Percentiles rank a stretch among this genome's conserved stretches.
These are phyloP conservation scores for Maudiozyma turicensis DNA, from an alignment of 805 yeast species.

Conservation along the genomic window DNA sequence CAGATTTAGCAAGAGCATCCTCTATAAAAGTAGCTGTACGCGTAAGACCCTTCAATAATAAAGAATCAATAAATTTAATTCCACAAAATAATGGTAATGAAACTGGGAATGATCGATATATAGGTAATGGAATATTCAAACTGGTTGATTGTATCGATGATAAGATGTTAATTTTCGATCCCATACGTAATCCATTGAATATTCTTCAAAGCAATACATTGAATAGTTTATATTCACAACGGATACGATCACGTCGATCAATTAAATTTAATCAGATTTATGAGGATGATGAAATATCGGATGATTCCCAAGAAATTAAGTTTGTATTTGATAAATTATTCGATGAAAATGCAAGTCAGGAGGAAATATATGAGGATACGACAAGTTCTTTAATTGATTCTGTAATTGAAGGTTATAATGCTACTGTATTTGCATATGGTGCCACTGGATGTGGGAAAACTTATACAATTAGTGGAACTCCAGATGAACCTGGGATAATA, in stretches of 20 bases:
- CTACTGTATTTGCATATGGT: constrained; percentile 92
- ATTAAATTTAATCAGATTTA: background rate
- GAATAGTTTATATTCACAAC: constrained; percentile 22
- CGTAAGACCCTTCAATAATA: constrained; percentile 68
- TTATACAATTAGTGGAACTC: constrained; percentile 74
- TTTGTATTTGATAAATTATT: constrained; percentile 78
- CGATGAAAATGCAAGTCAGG: constrained; percentile 55
- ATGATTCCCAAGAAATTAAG: constrained; percentile 43
- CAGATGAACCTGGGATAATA: constrained; percentile 67
- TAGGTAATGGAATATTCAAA: constrained; percentile 47
- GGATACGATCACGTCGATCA: background rate
- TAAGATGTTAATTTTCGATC: constrained; percentile 79
- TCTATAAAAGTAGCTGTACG: constrained; percentile 72
- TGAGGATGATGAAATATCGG: background rate
- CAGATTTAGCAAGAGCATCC: constrained; percentile 31
- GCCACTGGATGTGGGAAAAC: constrained; percentile 99
- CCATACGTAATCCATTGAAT: constrained; percentile 52
- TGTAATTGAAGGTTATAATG: constrained; percentile 75
- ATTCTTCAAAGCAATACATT: constrained; percentile 22
- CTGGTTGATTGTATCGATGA: constrained; percentile 76
- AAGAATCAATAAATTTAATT: constrained; percentile 43
- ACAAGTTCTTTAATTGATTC: constrained; percentile 64
- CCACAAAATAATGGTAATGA: constrained; percentile 8
- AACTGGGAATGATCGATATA: background rate
- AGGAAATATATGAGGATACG: constrained; percentile 56